Conservation (phyloP, 768 basidiomycete species). For the Calocybe gangraenosa region DNA sequence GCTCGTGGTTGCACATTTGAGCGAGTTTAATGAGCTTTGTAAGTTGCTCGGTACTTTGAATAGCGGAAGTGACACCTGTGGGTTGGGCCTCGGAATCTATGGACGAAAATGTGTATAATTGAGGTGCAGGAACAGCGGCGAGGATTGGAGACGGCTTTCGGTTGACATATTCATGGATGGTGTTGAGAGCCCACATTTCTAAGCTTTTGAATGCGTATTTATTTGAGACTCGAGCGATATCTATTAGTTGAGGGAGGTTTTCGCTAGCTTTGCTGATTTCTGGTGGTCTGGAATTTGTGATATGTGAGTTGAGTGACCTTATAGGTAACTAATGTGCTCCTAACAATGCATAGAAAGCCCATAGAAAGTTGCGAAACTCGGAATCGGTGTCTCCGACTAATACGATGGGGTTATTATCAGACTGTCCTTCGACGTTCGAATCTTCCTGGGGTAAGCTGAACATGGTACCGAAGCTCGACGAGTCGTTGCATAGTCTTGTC, state of each 20-base stretch:
- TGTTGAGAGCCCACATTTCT: slow-evolving; percentile 73
- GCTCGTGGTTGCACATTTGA: slow-evolving; percentile 60
- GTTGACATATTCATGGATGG: slow-evolving; percentile 65
- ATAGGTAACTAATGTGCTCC: slow-evolving; percentile 17
- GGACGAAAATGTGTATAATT: slow-evolving; percentile 27
- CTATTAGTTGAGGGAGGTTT: slow-evolving; percentile 51
- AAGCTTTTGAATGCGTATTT: slow-evolving; percentile 74
- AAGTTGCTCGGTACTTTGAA: slow-evolving; percentile 42
- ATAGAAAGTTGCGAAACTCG: slow-evolving; percentile 72
- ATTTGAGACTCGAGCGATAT: slow-evolving; percentile 62
- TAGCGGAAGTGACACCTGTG: slow-evolving; percentile 13
- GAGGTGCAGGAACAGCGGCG: slow-evolving; percentile 33
- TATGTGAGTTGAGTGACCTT: background rate
- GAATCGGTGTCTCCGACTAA: slow-evolving; percentile 57
- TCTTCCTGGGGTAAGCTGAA: slow-evolving; percentile 64
- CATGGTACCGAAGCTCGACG: slow-evolving; percentile 60
- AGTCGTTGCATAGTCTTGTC: slow-evolving; percentile 56
- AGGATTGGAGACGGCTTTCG: slow-evolving; percentile 52
- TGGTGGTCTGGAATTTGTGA: slow-evolving; percentile 46
- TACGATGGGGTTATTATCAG: slow-evolving; percentile 62
- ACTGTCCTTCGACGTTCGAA: slow-evolving; percentile 47
- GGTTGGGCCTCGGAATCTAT: slow-evolving; percentile 13
- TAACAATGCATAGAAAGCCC: slow-evolving; percentile 74
- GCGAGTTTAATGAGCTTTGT: slow-evolving; percentile 63
- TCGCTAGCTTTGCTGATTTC: slow-evolving; percentile 49